Conservation (phyloP, 768 basidiomycete genomes). For the Lentinula sp. region DNA sequence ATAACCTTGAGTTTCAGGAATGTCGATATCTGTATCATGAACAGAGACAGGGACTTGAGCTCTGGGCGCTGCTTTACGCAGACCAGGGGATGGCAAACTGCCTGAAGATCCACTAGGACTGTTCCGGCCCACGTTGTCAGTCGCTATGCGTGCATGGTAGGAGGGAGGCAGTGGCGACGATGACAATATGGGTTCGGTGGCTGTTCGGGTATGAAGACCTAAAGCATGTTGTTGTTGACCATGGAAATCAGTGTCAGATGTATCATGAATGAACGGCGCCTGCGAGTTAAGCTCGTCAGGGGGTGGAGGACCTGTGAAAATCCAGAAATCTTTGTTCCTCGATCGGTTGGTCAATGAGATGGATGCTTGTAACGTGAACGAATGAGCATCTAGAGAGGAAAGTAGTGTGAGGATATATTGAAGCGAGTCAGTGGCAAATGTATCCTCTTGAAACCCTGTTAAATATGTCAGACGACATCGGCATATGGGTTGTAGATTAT, state of each 20-base stretch:
- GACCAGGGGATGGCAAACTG: conserved; percentile 26
- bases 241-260: conserved; percentile 8
- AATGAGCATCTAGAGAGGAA: conserved; percentile 58
- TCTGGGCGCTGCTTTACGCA: conserved; percentile 60
- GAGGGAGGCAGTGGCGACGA: conserved; percentile 8
- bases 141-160: conserved; percentile 27
- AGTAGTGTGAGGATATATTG: conserved; percentile 65
- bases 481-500: conserved; percentile 9
- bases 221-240: conserved; percentile 12
- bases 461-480: conserved; percentile 10
- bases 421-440: conserved; percentile 69
- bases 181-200: conserved; percentile 24
- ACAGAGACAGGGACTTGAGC: conserved; percentile 60
- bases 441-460: conserved; percentile 74
- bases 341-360: conserved; percentile 69
- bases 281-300: conserved; percentile 28
- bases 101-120: conserved; percentile 5
- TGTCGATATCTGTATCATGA: conserved; percentile 27
- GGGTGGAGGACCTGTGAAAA: conserved; percentile 55
- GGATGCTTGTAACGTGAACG: conserved; percentile 64
- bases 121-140: conserved; percentile 16
- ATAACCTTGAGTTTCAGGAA: conserved; percentile 13
- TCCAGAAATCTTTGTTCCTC: conserved; percentile 71
- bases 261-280: conserved; percentile 19
- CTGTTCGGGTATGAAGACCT: conserved; percentile 28